Evolutionary conservation across 2,329 filamentous ascomycete species (phyloP).

Genomic region (Periconia sp.): DNA sequence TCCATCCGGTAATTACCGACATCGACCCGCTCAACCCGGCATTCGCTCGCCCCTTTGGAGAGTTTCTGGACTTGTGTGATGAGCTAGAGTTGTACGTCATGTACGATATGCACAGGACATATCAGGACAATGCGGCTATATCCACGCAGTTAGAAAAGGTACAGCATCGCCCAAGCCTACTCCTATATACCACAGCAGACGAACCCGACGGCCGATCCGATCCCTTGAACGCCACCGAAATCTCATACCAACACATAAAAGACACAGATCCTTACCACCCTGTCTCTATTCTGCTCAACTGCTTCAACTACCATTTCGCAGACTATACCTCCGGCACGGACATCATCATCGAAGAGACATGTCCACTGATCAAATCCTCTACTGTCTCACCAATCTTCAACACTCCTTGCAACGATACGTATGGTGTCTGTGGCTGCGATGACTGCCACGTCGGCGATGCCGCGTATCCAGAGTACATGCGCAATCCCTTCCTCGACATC

Average conservation of each 20-base stretch:
- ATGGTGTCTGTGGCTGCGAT: constrained; percentile 69
- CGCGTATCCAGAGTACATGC: constrained; percentile 14
- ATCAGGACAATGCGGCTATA: neutral
- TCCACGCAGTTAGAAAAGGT: neutral
- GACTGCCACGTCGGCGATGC: constrained; percentile 56
- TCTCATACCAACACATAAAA: constrained; percentile 54
- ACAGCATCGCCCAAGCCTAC: neutral
- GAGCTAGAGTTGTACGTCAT: constrained; percentile 54
- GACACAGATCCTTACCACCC: constrained; percentile 67
- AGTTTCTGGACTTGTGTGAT: constrained; percentile 53
- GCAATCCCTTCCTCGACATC: constrained; percentile 58
- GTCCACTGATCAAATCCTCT: constrained; percentile 64
- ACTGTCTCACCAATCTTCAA: constrained; percentile 60
- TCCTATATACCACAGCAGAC: constrained; percentile 50
- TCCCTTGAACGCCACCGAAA: constrained; percentile 55
- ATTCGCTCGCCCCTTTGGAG: too few relatives aligned
- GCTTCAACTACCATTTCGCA: constrained; percentile 65
- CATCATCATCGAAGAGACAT: constrained; percentile 66
- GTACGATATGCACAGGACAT: neutral
- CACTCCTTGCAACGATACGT: constrained; percentile 64
- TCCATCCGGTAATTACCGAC: constrained; percentile 52
- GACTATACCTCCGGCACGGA: constrained; percentile 63
- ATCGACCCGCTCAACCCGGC: too few relatives aligned
- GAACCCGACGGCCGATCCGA: constrained; percentile 65
- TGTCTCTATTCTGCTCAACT: constrained; percentile 65